Percentiles rank a stretch among this genome's conserved stretches.
Evolutionary conservation across 2,329 filamentous ascomycete genomes (phyloP).

Genomic region (Ophiobolus disseminans): DNA sequence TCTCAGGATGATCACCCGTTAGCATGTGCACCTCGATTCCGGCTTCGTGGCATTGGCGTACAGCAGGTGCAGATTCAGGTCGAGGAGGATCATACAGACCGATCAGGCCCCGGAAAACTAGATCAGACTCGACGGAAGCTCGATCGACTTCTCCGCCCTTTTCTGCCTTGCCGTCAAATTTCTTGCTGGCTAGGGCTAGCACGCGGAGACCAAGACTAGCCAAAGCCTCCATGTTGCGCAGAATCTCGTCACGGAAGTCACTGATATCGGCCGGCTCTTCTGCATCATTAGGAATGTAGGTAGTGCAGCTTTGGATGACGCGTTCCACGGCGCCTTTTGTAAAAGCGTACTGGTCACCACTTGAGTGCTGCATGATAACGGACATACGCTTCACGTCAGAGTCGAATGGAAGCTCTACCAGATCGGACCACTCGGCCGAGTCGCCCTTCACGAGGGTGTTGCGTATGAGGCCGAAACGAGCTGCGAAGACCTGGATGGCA

Average conservation of each 20-base stretch:
- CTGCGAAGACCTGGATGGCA: constrained; percentile 76
- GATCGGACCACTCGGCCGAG: constrained; percentile 38
- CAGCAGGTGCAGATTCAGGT: constrained; percentile 71
- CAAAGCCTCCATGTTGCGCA: constrained; percentile 73
- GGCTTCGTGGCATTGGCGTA: constrained; percentile 53
- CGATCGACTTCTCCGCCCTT: constrained; percentile 61
- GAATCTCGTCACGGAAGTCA: constrained; percentile 62
- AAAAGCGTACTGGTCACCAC: constrained; percentile 54
- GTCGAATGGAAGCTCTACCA: constrained; percentile 76
- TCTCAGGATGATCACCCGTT: constrained; percentile 56
- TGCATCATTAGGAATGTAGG: constrained; percentile 55
- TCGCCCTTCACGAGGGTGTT: constrained; percentile 55
- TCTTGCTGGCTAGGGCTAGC: constrained; percentile 67
- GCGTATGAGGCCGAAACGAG: constrained; percentile 70
- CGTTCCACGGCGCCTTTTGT: constrained; percentile 75
- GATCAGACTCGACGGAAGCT: constrained; percentile 67
- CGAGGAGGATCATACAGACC: constrained; percentile 88
- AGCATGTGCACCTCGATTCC: constrained; percentile 59
- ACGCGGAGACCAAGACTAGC: constrained; percentile 73
- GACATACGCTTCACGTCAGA: constrained; percentile 80
- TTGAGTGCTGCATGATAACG: constrained; percentile 64
- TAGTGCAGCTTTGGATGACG: constrained; percentile 68
- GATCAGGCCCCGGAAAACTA: constrained; percentile 78
- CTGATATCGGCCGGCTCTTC: constrained; percentile 53
- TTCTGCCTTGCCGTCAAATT: constrained; percentile 48